Percentiles rank a stretch among this genome's conserved stretches.
These are phyloP conservation scores for Balakata baccata DNA, from an alignment of 345 rosid species.

Conservation along the genomic window DNA sequence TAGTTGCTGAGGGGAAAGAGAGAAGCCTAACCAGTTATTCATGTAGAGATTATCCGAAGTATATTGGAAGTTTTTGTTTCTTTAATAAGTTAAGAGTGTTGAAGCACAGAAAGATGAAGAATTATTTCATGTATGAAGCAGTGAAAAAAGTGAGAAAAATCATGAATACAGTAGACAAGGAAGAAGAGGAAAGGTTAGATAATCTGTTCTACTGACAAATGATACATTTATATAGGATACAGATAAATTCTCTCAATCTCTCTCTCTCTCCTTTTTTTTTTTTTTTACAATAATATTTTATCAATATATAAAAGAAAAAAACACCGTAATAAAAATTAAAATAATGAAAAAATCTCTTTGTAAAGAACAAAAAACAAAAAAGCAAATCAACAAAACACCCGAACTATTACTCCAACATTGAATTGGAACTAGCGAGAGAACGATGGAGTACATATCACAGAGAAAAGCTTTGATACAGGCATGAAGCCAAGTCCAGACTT, in stretches of 20 bases:
- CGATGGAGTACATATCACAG: no score
- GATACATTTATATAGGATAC: constrained; percentile 31
- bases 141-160: not conserved
- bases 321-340: no score
- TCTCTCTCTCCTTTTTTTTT: no score
- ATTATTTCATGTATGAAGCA: constrained; percentile 29
- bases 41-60: constrained; percentile 1
- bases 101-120: not conserved
- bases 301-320: no score
- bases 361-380: no score
- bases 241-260: not conserved
- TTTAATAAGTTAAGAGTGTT: not conserved
- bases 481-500: no score
- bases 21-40: constrained; percentile 33
- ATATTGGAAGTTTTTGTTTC: not conserved
- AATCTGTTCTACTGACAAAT: constrained; percentile 17
- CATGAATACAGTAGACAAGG: constrained; percentile 9
- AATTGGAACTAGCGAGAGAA: no score
- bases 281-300: no score
- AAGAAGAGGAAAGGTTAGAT: constrained; percentile 31
- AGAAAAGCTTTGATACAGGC: no score
- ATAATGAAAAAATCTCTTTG: no score
- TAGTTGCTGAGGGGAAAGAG: constrained; percentile 25
- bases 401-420: no score
- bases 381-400: no score